These are phyloP conservation scores for Hypsizygus ulmarius DNA, from an alignment of 1,284 basidiomycete species.

Conservation along the genomic window DNA sequence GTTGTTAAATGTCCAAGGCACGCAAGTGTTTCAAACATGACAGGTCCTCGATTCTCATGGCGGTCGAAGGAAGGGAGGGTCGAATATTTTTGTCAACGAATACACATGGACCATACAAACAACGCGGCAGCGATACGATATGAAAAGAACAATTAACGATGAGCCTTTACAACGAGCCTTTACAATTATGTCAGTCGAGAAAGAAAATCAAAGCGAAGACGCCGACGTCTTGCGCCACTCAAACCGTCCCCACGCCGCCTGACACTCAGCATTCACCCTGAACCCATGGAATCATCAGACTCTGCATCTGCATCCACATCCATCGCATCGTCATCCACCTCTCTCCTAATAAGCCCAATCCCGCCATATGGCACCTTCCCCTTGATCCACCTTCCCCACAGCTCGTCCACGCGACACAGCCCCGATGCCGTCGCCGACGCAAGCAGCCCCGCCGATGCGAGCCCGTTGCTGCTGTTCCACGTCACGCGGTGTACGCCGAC, in stretches of 20 bases:
- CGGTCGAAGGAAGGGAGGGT: too few species aligned
- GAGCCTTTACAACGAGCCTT: too few species aligned
- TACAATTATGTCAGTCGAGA: too few species aligned
- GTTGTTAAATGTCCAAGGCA: too few species aligned
- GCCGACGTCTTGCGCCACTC: too few species aligned
- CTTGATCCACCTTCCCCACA: conserved; percentile 66
- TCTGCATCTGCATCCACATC: conserved; percentile 34
- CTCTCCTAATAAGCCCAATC: conserved; percentile 37
- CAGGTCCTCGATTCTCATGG: too few species aligned
- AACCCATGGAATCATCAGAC: conserved; percentile 18
- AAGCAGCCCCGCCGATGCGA: conserved; percentile 63
- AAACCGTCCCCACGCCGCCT: background rate
- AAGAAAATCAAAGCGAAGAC: too few species aligned
- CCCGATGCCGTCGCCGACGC: conserved; percentile 83
- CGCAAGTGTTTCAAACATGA: too few species aligned
- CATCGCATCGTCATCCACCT: conserved; percentile 33
- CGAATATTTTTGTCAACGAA: too few species aligned
- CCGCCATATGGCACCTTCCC: conserved; percentile 62
- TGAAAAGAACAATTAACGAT: too few species aligned
- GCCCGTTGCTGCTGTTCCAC: conserved; percentile 78
- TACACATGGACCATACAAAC: too few species aligned
- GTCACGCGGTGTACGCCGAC: conserved; percentile 72
- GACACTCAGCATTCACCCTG: conserved; percentile 5
- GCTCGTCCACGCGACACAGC: conserved; percentile 77
- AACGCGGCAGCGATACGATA: too few species aligned